phyloP scores from a whole-genome alignment of 176 grass and related monocot species.

The Triticum dicoccoides region DNA sequence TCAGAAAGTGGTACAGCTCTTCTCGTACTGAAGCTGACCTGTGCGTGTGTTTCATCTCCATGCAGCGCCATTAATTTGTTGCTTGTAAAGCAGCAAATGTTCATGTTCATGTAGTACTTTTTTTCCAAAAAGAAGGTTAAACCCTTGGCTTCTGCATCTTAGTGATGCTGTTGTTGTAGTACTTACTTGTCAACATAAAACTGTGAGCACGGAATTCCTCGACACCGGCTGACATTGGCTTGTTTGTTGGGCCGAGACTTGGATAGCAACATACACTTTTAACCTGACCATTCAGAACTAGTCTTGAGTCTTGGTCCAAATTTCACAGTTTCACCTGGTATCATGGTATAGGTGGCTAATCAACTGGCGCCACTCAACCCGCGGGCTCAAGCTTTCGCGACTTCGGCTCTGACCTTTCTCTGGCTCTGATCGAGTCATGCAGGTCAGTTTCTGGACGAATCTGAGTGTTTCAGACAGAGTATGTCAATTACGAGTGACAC shows the following conservation, averaged over 20 bases:
- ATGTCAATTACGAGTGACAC: not conserved
- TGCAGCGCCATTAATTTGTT: not conserved
- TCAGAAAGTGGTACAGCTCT: not conserved
- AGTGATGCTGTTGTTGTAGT: too few species aligned
- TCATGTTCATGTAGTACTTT: not conserved
- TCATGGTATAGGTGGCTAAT: not conserved
- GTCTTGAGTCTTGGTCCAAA: not conserved
- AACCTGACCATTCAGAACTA: not conserved
- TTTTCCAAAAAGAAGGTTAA: too few species aligned
- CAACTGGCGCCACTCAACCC: slow-evolving; percentile 9
- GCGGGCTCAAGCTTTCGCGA: not conserved
- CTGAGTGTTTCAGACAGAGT: slow-evolving; percentile 10
- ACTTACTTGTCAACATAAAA: not conserved
- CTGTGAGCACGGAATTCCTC: not conserved
- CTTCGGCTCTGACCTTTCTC: slow-evolving; percentile 5
- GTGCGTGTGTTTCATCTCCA: not conserved
- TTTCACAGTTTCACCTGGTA: not conserved
- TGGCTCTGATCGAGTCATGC: slow-evolving; percentile 3
- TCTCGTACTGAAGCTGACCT: not conserved
- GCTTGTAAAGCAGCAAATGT: too few species aligned
- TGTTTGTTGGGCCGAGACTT: not conserved
- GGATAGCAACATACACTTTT: not conserved
- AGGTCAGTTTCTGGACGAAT: slow-evolving; percentile 11
- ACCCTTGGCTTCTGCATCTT: too few species aligned
- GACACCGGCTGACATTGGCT: slow-evolving; percentile 4